phyloP scores from a whole-genome alignment of 2,329 filamentous ascomycete genomes.

The Diaporthe eres region DNA sequence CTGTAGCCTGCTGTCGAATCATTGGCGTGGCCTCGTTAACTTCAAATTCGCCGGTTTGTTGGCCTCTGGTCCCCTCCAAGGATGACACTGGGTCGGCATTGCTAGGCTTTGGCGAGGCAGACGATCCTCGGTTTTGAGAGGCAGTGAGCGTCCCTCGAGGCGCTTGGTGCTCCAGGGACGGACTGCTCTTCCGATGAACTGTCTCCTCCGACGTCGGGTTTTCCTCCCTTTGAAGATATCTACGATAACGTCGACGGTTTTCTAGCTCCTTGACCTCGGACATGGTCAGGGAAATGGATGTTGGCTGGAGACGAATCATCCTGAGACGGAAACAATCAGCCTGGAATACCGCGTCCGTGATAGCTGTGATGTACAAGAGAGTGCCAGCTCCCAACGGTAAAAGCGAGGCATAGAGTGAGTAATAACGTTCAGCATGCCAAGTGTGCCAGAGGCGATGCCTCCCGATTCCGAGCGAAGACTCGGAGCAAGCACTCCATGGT shows the following conservation, averaged over 20 bases:
- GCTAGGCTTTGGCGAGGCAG: slow-evolving; percentile 18
- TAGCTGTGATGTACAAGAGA: background rate
- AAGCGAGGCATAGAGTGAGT: background rate
- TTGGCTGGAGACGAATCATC: slow-evolving; percentile 60
- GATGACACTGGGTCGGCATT: slow-evolving; percentile 14
- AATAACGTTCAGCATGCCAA: background rate
- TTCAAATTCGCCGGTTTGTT: background rate
- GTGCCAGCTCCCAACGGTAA: background rate
- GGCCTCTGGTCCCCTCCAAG: background rate
- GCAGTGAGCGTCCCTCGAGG: slow-evolving; percentile 11
- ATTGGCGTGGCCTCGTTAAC: background rate
- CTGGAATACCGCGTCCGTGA: background rate
- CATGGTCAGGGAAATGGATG: slow-evolving; percentile 56
- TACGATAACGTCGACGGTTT: slow-evolving; percentile 51
- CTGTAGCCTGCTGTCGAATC: background rate
- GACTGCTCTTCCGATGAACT: slow-evolving; percentile 37
- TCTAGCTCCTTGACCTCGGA: slow-evolving; percentile 58
- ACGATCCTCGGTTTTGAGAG: slow-evolving; percentile 31
- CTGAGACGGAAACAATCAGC: slow-evolving; percentile 28
- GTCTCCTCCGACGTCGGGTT: slow-evolving; percentile 40
- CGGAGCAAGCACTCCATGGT: background rate
- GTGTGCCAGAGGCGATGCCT: background rate
- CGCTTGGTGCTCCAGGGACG: slow-evolving; percentile 7
- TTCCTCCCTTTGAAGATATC: slow-evolving; percentile 50
- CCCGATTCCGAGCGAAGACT: background rate